Base-by-base conservation (phyloP, 2,329 filamentous ascomycete species). In the Pseudogymnoascus sp. region DNA sequence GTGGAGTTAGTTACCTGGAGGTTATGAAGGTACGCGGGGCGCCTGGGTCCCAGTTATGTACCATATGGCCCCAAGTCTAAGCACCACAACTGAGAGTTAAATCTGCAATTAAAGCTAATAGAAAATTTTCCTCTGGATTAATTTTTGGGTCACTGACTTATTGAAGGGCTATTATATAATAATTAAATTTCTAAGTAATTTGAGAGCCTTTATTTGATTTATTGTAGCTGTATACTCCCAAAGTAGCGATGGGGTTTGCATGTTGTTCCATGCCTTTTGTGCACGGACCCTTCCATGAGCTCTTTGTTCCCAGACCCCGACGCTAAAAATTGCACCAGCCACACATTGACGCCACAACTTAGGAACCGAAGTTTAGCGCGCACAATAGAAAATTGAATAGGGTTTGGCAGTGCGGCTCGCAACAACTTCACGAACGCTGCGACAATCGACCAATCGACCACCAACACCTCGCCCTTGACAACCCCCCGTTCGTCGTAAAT, bases 401-500 rank as follows among this genome's bases (percentile, higher is more conserved):
- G 49, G 49, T 55, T 55, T 55, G 28, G 49, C 49, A 55, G 49
- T 55, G 49, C 49, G 49, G 49, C 49, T 55, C 49, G 49, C 49
- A 55, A 55, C 49, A 55, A 55, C 49, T 55, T 55, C 49, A 55
- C 49, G 49, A 55, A 55, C 49, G 49, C 49, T 55, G 49, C 49
- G 49, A 55, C 49, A 55, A 55, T 55, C 49, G 49, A 55, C 58
- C 33, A 60, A 60, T 60, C 58, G 58, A 60, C 58, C 58, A 60
- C 58, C 33, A 39, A 38, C 35, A 38, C 19, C 58, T 60, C 58
- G 58, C 58, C 58, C 58, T 38, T 39, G 58, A 60, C 58, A 60
- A 60, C 58, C n/a, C 58, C 58, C 58, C 58, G 58, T 60, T 60
- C 58, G 58, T 60, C 58, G 38, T 39, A 60, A 55, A 55, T 55